Percentiles rank a stretch among this genome's conserved stretches.
These are phyloP conservation scores for Apiotrichum mycotoxinovorans DNA, from an alignment of 1,284 basidiomycete genomes.

Conservation along the genomic window DNA sequence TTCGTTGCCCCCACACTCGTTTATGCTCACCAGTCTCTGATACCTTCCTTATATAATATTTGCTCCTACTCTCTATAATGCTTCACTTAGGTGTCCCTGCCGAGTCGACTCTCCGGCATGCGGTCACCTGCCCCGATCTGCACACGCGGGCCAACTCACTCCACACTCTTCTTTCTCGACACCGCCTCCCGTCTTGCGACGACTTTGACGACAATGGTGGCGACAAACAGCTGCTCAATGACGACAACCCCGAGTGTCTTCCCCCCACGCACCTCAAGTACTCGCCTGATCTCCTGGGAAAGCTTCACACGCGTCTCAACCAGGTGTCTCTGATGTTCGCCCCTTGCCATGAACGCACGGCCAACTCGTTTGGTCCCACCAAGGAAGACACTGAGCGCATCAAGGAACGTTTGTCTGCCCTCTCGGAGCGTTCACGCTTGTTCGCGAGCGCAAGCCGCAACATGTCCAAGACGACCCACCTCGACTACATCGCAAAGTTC, in stretches of 20 bases:
- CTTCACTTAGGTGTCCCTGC: too few species aligned
- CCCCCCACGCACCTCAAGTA: background rate
- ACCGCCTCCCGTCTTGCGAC: background rate
- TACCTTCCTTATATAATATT: too few species aligned
- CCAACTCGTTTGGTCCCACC: background rate
- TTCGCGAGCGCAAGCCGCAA: background rate
- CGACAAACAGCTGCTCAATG: background rate
- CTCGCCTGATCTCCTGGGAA: background rate
- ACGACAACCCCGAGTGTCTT: background rate
- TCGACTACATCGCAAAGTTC: slow-evolving; percentile 7
- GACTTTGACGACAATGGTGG: background rate
- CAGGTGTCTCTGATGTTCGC: background rate
- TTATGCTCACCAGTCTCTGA: too few species aligned
- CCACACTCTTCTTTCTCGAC: background rate
- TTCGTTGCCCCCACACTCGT: too few species aligned
- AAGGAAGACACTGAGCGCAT: slow-evolving; percentile 6
- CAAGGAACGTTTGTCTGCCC: background rate
- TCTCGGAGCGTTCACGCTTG: background rate
- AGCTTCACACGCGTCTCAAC: background rate
- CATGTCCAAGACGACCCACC: background rate
- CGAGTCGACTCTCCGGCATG: background rate
- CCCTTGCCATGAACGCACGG: background rate
- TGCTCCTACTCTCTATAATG: background rate
- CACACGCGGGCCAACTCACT: background rate
- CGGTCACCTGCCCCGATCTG: background rate